Evolutionary conservation across 352 stramenopile genomes (phyloP).

Genomic region (Phytophthora ohioensis): DNA sequence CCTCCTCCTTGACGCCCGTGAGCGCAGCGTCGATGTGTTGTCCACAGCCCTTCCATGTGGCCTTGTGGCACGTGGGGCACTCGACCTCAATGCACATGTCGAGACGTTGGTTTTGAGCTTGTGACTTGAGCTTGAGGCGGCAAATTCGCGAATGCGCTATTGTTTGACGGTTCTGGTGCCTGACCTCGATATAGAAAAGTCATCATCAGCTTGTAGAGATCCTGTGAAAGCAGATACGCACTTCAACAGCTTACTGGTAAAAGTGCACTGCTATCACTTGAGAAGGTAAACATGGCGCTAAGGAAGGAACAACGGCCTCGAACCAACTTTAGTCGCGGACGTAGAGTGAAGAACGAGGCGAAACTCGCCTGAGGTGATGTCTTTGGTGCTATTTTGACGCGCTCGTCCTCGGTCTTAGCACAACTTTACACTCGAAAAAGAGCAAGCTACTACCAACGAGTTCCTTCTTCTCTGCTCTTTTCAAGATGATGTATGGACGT

Average conservation of each 20-base stretch:
- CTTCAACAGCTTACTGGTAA: slow-evolving; percentile 3
- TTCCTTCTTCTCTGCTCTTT: background rate
- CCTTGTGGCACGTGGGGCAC: slow-evolving; percentile 66
- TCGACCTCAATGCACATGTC: slow-evolving; percentile 69
- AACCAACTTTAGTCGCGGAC: slow-evolving; percentile 8
- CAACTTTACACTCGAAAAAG: slow-evolving; percentile 15
- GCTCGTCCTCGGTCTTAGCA: slow-evolving; percentile 7
- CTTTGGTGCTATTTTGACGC: slow-evolving; percentile 25
- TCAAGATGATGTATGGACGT: slow-evolving; percentile 23
- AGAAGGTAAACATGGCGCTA: too few relatives aligned
- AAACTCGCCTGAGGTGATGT: background rate
- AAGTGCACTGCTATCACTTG: background rate
- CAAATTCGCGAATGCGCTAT: slow-evolving; percentile 25
- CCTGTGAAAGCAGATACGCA: background rate
- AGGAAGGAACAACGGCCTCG: too few relatives aligned
- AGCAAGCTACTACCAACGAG: slow-evolving; percentile 9
- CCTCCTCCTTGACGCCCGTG: slow-evolving; percentile 51
- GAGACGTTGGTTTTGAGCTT: background rate
- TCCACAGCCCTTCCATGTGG: slow-evolving; percentile 70
- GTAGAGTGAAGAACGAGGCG: too few relatives aligned
- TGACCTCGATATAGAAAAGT: background rate
- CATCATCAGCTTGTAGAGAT: background rate
- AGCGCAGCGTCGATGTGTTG: slow-evolving; percentile 65
- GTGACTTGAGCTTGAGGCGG: slow-evolving; percentile 16
- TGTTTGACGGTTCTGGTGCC: slow-evolving; percentile 5